These are phyloP conservation scores for Friedmanniomyces simplex DNA, from an alignment of 495 filamentous ascomycete species.

Conservation along the genomic window DNA sequence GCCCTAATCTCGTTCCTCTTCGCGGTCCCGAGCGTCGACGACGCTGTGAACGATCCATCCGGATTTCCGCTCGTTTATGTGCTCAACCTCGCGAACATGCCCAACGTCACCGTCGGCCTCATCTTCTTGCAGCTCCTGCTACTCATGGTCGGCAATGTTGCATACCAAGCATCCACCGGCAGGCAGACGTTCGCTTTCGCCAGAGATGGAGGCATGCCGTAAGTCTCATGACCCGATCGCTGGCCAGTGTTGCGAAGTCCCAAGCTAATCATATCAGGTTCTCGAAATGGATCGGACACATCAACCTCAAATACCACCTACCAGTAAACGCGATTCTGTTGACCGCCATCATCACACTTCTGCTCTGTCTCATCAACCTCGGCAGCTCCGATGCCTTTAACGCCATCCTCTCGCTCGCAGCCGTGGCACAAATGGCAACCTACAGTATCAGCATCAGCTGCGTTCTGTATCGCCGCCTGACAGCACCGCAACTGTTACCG, in stretches of 20 bases:
- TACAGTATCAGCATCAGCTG: constrained; percentile 18
- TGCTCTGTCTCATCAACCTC: constrained; percentile 44
- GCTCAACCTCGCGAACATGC: constrained; percentile 25
- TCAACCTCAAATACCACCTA: constrained; percentile 36
- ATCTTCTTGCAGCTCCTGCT: constrained; percentile 35
- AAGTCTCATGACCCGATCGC: too few relatives aligned
- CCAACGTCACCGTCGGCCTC: constrained; percentile 28
- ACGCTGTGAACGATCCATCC: constrained; percentile 28
- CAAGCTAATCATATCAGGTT: constrained; percentile 22
- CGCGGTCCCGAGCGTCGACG: constrained; percentile 33
- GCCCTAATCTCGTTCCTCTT: constrained; percentile 40
- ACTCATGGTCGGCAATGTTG: constrained; percentile 32
- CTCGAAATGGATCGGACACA: constrained; percentile 23
- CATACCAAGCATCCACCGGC: constrained; percentile 2
- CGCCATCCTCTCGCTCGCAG: constrained; percentile 38
- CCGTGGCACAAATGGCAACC: constrained; percentile 14
- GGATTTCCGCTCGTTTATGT: constrained; percentile 35
- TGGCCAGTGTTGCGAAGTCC: too few relatives aligned
- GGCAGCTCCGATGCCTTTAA: constrained; percentile 48
- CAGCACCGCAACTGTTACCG: constrained; percentile 20
- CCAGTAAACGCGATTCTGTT: constrained; percentile 41
- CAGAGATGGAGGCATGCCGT: constrained; percentile 47
- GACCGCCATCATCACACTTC: constrained; percentile 26
- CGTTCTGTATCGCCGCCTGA: constrained; percentile 23
- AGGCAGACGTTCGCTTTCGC: constrained; percentile 47